Base-by-base conservation (phyloP, 192 early-diverging fungal species). In the Backusella morwellensis region DNA sequence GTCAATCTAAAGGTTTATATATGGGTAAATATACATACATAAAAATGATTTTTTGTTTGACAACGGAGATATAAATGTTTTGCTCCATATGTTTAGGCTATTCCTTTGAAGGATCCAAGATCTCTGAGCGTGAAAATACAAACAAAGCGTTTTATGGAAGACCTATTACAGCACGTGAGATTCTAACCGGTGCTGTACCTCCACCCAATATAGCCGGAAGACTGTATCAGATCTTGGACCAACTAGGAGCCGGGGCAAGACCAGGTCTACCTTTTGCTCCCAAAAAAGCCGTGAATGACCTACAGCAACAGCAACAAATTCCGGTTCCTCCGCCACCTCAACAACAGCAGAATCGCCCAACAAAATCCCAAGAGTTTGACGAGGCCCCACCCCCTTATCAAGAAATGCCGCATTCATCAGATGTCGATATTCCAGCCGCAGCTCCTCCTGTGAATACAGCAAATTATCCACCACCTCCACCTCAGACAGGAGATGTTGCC, bases 151-250 rank as follows among this genome's bases (percentile, higher is more conserved):
- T 71, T 72, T 80, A 80, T 34, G 74, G 74, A 17, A 63, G 74
- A 23, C 73, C 73, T n/a, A 70, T 75, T 26, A 71, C 50, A 21
- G 78, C 78, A 17, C 26, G 36, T 17, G 74, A 80, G 3, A 74
- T 80, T 32, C 32, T 80, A 47, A 75, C 38, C 17, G 78, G 78
- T 26, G 38, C 78, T 6, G 78, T 95, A 32, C 77, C 90, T 6
- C 91, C 92, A 35, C 94, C 96, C 6, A 88, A 89, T 5, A 81
- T 88, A 50, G 96, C 95, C 2, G 91, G 93, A 36, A 80, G 84
- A 35, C 83, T 96, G 17, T 95, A 96, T 77, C 74, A 91, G 8
- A 90, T 90, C 4, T 83, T 96, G 19, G 83, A 91, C 66, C 9
- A 50, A 3, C 26, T 78, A 4, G 72, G 77, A 40, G 77, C 77